A percentile compares a stretch with the other conserved stretches of the same genome.
Evolutionary conservation across 805 yeast genomes (phyloP).

Genomic region (Citeromyces matritensis): DNA sequence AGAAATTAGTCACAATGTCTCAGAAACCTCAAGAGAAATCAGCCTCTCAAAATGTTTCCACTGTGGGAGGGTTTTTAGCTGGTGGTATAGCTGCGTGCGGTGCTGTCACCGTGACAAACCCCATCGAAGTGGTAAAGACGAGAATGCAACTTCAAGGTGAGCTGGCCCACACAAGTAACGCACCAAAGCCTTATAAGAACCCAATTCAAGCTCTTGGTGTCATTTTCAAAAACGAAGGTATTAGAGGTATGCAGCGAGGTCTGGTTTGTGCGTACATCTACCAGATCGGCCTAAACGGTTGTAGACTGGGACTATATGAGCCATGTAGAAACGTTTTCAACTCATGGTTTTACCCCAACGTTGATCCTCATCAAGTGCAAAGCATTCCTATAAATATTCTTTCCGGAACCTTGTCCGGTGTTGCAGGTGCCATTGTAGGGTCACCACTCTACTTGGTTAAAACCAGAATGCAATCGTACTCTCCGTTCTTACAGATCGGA

Average conservation of each 20-base stretch:
- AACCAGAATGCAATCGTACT: constrained; percentile 93
- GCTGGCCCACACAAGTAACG: constrained; percentile 34
- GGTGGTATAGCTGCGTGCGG: constrained; percentile 96
- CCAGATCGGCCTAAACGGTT: constrained; percentile 86
- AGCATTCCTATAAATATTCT: constrained; percentile 45
- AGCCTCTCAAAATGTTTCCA: constrained; percentile 45
- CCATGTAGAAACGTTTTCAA: constrained; percentile 60
- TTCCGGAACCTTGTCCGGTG: constrained; percentile 77
- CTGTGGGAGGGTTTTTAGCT: constrained; percentile 71
- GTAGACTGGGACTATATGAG: constrained; percentile 88
- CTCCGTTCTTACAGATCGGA: constrained; percentile 54
- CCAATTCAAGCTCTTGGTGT: constrained; percentile 72
- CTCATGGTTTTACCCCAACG: constrained; percentile 31
- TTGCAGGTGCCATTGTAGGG: constrained; percentile 78
- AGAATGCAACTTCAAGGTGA: constrained; percentile 97
- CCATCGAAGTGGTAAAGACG: constrained; percentile 88
- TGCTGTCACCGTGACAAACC: constrained; percentile 94
- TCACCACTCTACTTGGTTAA: constrained; percentile 88
- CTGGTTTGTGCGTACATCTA: constrained; percentile 78
- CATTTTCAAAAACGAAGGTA: constrained; percentile 70
- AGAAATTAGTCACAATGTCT: not conserved
- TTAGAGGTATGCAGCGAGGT: constrained; percentile 83
- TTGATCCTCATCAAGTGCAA: constrained; percentile 32
- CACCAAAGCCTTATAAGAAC: constrained; percentile 51
- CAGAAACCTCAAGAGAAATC: constrained; percentile 10